These are phyloP conservation scores for Aspergillus jensenii DNA, from an alignment of 2,329 filamentous ascomycete genomes.

Conservation along the genomic window DNA sequence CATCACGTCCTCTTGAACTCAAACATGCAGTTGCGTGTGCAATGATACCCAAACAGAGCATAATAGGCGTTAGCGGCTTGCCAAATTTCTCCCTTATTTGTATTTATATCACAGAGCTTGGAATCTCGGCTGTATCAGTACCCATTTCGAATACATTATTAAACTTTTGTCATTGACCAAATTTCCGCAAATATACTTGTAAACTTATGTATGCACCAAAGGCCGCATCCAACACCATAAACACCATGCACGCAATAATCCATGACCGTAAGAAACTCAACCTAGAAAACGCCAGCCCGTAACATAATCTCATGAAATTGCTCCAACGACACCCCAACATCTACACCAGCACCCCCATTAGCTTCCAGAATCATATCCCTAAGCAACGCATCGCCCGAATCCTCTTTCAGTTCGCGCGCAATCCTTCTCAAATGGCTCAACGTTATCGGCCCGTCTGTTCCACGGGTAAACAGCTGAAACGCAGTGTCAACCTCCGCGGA, in stretches of 20 bases:
- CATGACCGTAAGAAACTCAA: slow-evolving; percentile 26
- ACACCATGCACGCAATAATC: not conserved
- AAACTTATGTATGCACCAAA: not conserved
- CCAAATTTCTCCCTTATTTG: not conserved
- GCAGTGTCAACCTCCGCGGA: slow-evolving; percentile 77
- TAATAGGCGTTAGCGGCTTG: slow-evolving; percentile 14
- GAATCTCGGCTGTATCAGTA: not conserved
- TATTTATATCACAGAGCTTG: not conserved
- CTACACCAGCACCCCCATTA: slow-evolving; percentile 74
- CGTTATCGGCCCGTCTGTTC: slow-evolving; percentile 64
- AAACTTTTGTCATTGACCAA: not conserved
- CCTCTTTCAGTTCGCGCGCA: slow-evolving; percentile 79
- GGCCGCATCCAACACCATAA: not conserved
- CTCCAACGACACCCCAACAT: slow-evolving; percentile 68
- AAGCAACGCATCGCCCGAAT: slow-evolving; percentile 76
- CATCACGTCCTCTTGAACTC: not conserved
- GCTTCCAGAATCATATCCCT: slow-evolving; percentile 95
- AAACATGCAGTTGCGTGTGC: slow-evolving; percentile 11
- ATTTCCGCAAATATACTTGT: not conserved
- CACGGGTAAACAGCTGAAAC: slow-evolving; percentile 73
- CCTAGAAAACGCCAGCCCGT: slow-evolving; percentile 75
- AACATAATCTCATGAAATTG: slow-evolving; percentile 88
- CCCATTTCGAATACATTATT: not conserved
- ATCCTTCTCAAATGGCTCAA: slow-evolving; percentile 75
- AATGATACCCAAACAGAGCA: slow-evolving; percentile 21